Base-by-base conservation (phyloP, 805 yeast species). In the Candida khao-thaluensis region DNA sequence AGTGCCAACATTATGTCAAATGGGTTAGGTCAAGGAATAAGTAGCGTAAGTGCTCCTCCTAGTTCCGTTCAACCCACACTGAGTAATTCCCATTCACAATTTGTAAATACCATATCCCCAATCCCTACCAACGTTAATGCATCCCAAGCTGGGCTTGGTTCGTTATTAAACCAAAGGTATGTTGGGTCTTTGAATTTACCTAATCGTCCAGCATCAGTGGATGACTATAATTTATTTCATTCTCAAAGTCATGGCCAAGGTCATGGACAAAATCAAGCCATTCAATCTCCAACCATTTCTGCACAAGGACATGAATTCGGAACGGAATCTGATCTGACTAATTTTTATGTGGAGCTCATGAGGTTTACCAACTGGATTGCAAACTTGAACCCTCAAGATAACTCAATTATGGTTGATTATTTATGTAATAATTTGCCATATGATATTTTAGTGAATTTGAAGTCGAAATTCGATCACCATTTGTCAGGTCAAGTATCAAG, bases 391-490 rank as follows among this genome's bases (percentile, higher is more conserved):
- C 68, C 75, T n/a, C 69, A 67, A 32, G 82, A 79, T 45, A 76
- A 68, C 47, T 62, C 73, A 40, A 62, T 74, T 35, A 72, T 77
- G 57, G 66, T 77, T 43, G 83, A 78, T 49, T 72, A 76, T 52
- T 58, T 79, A 54, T 62, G 80, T 42, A 61, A 70, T 33, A 64
- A 65, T 42, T 57, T 79, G 47, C 72, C 77, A 7, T 71, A 74
- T 40, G 82, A 79, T 46, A 71, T 74, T 11, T 56, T 77, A 44
- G 60, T 69, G 24, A 66, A 76, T 35, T 72, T 79, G 40, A 73
- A 69, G 52, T 52, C 71, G 21, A 72, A 70, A 47, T 48, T 78
- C 40, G 80, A 75, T 42, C 55, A 41, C 33, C 66, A 62, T 45
- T 56, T 68, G 47, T 9, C 35, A 8, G 43, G 43, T 17, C 37